Evolutionary conservation across 2,329 filamentous ascomycete genomes (phyloP).

Genomic region (Emmonsiellopsis sp.): DNA sequence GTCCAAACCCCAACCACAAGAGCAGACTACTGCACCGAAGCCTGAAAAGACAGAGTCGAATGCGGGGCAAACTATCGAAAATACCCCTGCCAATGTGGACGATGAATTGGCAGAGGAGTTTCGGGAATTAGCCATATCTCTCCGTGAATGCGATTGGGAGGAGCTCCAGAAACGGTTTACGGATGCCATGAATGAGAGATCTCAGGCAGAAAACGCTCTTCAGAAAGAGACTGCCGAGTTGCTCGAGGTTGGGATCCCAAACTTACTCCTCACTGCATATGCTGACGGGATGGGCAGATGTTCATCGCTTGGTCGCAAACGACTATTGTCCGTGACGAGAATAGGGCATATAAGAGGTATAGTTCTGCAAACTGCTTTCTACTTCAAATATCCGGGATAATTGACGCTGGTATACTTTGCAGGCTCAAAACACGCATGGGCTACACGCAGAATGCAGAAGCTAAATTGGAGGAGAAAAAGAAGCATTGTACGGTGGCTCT

Average conservation of each 20-base stretch:
- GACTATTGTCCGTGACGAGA: slow-evolving; percentile 63
- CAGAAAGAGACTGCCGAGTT: slow-evolving; percentile 58
- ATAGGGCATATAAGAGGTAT: slow-evolving; percentile 67
- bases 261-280: neutral
- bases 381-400: neutral
- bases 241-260: slow-evolving; percentile 45
- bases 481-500: slow-evolving; percentile 59
- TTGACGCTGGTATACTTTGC: slow-evolving; percentile 4
- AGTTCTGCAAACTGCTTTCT: slow-evolving; percentile 7
- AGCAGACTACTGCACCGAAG: too few species aligned
- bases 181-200: slow-evolving; percentile 53
- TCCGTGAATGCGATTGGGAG: slow-evolving; percentile 64
- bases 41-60: neutral
- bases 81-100: neutral
- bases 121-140: slow-evolving; percentile 10
- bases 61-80: neutral
- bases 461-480: slow-evolving; percentile 62
- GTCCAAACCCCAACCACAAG: too few species aligned
- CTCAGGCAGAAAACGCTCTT: slow-evolving; percentile 55
- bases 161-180: slow-evolving; percentile 64
- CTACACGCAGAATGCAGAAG: slow-evolving; percentile 67
- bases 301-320: slow-evolving; percentile 72
- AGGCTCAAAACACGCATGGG: slow-evolving; percentile 71
- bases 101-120: slow-evolving; percentile 13
- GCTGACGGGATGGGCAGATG: slow-evolving; percentile 45